phyloP scores from a whole-genome alignment of 1,284 basidiomycete genomes.

The Puccinia hordei region DNA sequence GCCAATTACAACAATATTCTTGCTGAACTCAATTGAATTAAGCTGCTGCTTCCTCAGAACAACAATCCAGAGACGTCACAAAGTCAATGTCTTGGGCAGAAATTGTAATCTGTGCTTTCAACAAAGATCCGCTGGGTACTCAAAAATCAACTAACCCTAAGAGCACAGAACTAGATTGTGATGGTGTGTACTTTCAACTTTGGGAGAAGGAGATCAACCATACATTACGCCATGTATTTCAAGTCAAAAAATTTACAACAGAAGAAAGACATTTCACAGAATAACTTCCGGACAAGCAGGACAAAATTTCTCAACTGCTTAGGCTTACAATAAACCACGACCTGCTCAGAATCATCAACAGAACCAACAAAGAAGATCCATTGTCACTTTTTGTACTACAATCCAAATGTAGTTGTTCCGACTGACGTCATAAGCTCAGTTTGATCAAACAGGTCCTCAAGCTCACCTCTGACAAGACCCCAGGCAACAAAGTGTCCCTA shows the following conservation, averaged over 20 bases:
- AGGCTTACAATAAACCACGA: neutral
- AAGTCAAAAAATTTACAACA: neutral
- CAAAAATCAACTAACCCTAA: neutral
- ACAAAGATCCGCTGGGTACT: too few relatives aligned
- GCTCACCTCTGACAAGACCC: too few relatives aligned
- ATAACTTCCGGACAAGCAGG: neutral
- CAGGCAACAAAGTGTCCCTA: too few relatives aligned
- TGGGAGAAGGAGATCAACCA: neutral
- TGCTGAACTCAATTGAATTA: neutral
- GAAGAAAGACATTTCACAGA: neutral
- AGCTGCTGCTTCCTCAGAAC: neutral
- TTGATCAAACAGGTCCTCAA: too few relatives aligned
- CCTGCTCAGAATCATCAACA: too few relatives aligned
- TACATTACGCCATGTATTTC: neutral
- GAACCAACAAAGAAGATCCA: too few relatives aligned
- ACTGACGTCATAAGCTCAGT: too few relatives aligned
- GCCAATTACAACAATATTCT: neutral
- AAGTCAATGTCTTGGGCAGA: neutral
- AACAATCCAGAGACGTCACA: neutral
- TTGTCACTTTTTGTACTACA: too few relatives aligned
- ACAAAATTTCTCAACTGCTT: neutral
- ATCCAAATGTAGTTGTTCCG: too few relatives aligned
- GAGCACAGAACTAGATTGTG: neutral
- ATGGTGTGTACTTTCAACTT: neutral
- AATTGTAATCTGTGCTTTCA: neutral